Evolutionary conservation across 2,329 filamentous ascomycete species (phyloP), one percentile per base, ranked within the genome.

Genomic region (Colletotrichum tropicicola): DNA sequence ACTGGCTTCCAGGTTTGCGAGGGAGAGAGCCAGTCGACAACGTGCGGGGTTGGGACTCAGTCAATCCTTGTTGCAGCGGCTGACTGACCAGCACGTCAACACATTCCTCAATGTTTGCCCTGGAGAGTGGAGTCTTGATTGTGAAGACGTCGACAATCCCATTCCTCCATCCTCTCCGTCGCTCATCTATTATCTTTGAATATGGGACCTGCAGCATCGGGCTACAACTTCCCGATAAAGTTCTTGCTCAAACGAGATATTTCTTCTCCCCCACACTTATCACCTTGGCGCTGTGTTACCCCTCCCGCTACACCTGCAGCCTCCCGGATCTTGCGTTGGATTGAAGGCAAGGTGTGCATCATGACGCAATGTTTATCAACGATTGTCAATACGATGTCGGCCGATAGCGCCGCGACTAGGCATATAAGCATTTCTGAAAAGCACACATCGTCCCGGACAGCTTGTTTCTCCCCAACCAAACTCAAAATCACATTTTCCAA

Each of bases 271-370:
- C 39, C 32, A 45, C 27, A 32, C 52, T 55, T 55, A 55, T 55
- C 52, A 55, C 15, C 52, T 55, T 55, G 52, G 52, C 52, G 52
- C 39, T 23, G 39, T 45, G 28, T 45, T 55, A 55, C 52, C 52
- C 52, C 52, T 55, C 52, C 27, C 39, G 52, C 39, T 23, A 12
- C 17, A 45, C 41, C n/a, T 55, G 52, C 52, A 45, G 52, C 39
- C 12, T 12, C 17, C 39, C 12, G 52, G 25, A 25, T 55, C 10
- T 55, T 21, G 39, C 32, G 39, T 55, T 37, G 39, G 39, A 35
- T 45, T 5, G 19, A 4, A 44, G 17, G 28, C 52, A 57, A 43
- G 54, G 21, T 57, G 28, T 57, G 27, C 54, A 43, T 57, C 54
- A 48, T 57, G 30, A 57, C 43, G 54, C 54, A 44, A 39, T 48